Base-by-base conservation (phyloP, 768 basidiomycete genomes). In the Kwoniella bestiolae region DNA sequence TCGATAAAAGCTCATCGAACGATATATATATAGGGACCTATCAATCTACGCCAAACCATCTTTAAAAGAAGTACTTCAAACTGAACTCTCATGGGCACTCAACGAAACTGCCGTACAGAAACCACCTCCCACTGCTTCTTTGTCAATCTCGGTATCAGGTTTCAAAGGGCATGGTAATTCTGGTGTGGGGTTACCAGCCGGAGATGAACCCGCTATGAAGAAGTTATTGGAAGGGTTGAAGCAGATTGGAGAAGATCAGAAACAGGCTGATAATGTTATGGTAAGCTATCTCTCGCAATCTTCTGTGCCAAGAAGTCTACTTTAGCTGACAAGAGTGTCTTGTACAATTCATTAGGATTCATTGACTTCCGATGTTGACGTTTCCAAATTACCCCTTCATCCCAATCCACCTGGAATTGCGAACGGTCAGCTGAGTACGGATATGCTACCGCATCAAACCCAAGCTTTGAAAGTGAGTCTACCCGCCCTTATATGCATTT, bases 371-470 rank as follows among this genome's bases (percentile, higher is more conserved):
- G 75, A 76, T 31, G 72, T 74, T 29, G 92, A 95, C 77, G 83
- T 93, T 16, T 78, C 91, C 34, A 85, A 85, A 47, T 82, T 94
- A 26, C 91, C 92, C 0, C 73, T 85, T 5, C 87, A 92, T 73
- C 86, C 88, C 11, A 84, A 83, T 68, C 91, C 92, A 0, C 91
- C 93, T 0, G 86, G 91, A 2, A 83, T 86, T 25, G 84, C 82
- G 26, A 89, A 81, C 50, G 91, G 90, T 1, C 83, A 89, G 25
- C 77, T 95, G 57, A 83, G 83, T 21, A 88, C 91, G 18, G 85
- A 94, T 74, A 82, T 95, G 50, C 77, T 95, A 28, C 90, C 86
- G 66, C 94, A 94, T 72, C 93, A 95, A 84, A 74, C 72, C 4
- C 76, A 78, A 68, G 76, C 70, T 3, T 60, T 78, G 14, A 70